phyloP scores from a whole-genome alignment of 208 protist genomes.

The Acanthamoeba royreba region DNA sequence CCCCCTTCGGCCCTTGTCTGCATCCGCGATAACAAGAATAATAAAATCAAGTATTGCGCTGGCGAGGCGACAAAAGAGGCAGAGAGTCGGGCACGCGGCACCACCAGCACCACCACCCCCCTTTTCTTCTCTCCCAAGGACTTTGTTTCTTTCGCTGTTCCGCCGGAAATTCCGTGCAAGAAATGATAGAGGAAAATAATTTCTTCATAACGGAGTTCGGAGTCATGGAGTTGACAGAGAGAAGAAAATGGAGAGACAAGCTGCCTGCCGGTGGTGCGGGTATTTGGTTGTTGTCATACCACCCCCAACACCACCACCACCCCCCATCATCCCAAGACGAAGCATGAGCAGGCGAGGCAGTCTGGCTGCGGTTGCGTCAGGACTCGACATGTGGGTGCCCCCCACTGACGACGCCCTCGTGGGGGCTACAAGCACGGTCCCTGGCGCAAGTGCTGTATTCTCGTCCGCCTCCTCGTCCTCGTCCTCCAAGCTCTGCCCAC shows the following conservation, averaged over 20 bases:
- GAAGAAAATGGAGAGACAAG: background rate
- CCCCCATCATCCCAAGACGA: background rate
- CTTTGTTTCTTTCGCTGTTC: too few species aligned
- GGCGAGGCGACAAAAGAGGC: too few species aligned
- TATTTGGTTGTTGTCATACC: background rate
- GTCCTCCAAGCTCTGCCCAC: background rate
- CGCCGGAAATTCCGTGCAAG: too few species aligned
- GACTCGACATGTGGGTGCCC: background rate
- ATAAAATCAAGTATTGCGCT: too few species aligned
- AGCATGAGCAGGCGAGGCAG: background rate
- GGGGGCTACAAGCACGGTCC: too few species aligned
- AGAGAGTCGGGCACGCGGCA: too few species aligned
- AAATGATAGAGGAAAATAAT: background rate
- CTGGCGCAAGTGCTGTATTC: too few species aligned
- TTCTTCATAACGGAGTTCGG: background rate
- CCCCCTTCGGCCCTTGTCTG: background rate
- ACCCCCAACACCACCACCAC: background rate
- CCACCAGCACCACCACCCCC: too few species aligned
- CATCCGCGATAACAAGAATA: too few species aligned
- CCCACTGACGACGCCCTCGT: background rate
- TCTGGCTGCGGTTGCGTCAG: background rate
- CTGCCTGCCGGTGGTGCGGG: background rate
- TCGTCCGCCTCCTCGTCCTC: too few species aligned
- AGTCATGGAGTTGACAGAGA: background rate
- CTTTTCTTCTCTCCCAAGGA: too few species aligned